A percentile compares a stretch with the other conserved stretches of the same genome.
phyloP scores from a whole-genome alignment of 768 basidiomycete species.

The Boletus speciosus region DNA sequence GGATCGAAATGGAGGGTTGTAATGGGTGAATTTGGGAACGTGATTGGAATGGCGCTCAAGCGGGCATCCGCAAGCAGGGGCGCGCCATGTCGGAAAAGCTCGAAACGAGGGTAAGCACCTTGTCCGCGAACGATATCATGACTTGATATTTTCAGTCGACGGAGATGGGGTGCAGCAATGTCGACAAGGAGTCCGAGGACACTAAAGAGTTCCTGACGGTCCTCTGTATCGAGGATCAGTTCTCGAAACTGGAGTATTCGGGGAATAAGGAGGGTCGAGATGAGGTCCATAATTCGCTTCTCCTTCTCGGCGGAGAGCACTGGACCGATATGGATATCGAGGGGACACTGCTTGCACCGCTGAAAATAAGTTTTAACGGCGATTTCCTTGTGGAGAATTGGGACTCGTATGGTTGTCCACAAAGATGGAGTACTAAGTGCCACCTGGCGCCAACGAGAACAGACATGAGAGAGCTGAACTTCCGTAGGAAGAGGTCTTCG shows the following conservation, averaged over 20 bases:
- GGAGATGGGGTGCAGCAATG: slow-evolving; percentile 25
- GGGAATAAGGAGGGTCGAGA: slow-evolving; percentile 26
- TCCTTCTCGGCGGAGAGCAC: slow-evolving; percentile 21
- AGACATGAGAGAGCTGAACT: slow-evolving; percentile 37
- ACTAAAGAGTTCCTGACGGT: slow-evolving; percentile 28
- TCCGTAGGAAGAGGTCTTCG: slow-evolving; percentile 31
- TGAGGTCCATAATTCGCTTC: slow-evolving; percentile 22
- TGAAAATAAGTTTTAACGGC: slow-evolving; percentile 30
- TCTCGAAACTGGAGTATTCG: slow-evolving; percentile 32
- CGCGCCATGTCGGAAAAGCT: slow-evolving; percentile 32
- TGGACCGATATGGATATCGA: slow-evolving; percentile 33
- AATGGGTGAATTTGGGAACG: slow-evolving; percentile 25
- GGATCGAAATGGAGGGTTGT: slow-evolving; percentile 36
- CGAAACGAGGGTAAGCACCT: slow-evolving; percentile 26
- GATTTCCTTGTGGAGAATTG: slow-evolving; percentile 28
- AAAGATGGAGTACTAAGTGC: slow-evolving; percentile 34
- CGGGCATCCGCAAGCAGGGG: slow-evolving; percentile 31
- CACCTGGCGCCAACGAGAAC: slow-evolving; percentile 33
- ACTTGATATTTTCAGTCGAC: slow-evolving; percentile 30
- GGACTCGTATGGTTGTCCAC: slow-evolving; percentile 34
- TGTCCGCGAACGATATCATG: slow-evolving; percentile 22
- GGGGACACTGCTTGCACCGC: slow-evolving; percentile 31
- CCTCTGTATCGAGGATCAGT: slow-evolving; percentile 29
- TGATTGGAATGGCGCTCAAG: slow-evolving; percentile 32
- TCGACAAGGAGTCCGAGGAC: slow-evolving; percentile 23